A percentile compares a stretch with the other conserved stretches of the same genome.
These are phyloP conservation scores for Colletotrichum musae DNA, from an alignment of 2,329 filamentous ascomycete genomes.

Conservation along the genomic window DNA sequence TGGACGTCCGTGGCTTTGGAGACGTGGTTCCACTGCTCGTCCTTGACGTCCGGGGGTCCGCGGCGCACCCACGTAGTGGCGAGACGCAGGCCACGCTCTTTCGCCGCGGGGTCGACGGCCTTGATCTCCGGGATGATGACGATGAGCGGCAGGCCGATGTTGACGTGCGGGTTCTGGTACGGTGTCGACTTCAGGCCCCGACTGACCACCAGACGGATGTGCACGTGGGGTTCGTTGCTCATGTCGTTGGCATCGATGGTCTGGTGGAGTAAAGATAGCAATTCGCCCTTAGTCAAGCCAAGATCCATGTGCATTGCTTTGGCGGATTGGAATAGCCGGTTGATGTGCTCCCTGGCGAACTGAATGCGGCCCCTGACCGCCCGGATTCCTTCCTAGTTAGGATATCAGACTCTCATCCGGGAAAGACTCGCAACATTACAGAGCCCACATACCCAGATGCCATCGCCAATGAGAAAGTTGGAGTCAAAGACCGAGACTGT, in stretches of 20 bases:
- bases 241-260: constrained; percentile 48
- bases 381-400: constrained; percentile 46
- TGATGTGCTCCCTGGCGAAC: constrained; percentile 47
- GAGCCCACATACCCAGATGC: constrained; percentile 44
- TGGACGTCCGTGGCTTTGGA: constrained; percentile 51
- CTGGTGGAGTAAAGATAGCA: constrained; percentile 44
- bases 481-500: constrained; percentile 48
- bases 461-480: constrained; percentile 48
- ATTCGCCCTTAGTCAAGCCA: constrained; percentile 45
- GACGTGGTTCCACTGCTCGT: constrained; percentile 51
- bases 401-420: background rate
- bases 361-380: constrained; percentile 45
- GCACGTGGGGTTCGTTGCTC: constrained; percentile 46
- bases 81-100: constrained; percentile 45
- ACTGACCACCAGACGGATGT: constrained; percentile 48
- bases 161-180: constrained; percentile 48
- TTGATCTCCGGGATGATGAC: constrained; percentile 50
- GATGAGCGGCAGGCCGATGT: constrained; percentile 48
- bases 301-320: constrained; percentile 50
- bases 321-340: constrained; percentile 48
- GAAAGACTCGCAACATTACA: background rate
- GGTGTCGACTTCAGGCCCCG: constrained; percentile 47
- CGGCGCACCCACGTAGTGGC: constrained; percentile 49
- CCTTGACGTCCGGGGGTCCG: constrained; percentile 49
- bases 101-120: constrained; percentile 43